phyloP scores from a whole-genome alignment of 2,329 filamentous ascomycete genomes.

The Arthrocladium fulminans region DNA sequence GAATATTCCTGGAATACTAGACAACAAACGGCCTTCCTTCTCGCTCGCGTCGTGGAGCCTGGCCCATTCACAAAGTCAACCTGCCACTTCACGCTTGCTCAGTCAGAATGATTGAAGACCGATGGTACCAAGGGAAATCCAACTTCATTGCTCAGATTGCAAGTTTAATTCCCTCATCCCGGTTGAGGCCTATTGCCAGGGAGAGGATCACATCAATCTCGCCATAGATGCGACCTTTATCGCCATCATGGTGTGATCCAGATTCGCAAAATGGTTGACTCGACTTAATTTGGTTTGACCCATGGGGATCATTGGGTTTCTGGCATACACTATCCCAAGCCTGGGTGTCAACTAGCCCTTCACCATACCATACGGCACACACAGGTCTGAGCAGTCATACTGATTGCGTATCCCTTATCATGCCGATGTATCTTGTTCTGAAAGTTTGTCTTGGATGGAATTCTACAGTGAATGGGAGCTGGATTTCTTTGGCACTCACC shows the following conservation, averaged over 20 bases:
- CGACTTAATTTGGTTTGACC: neutral
- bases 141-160: neutral
- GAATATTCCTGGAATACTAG: neutral
- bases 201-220: neutral
- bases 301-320: neutral
- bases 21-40: neutral
- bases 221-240: neutral
- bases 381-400: neutral
- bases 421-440: neutral
- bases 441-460: neutral
- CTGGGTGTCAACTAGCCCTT: neutral
- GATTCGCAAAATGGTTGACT: neutral
- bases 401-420: neutral
- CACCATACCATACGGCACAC: neutral
- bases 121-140: neutral
- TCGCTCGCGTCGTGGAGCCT: neutral
- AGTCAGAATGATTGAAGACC: neutral
- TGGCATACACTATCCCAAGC: neutral
- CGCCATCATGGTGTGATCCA: neutral
- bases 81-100: neutral
- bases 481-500: too few relatives aligned
- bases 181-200: neutral
- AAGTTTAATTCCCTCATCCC: neutral
- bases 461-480: too few relatives aligned
- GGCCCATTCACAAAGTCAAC: neutral